Evolutionary conservation across 2,329 filamentous ascomycete species (phyloP).

Genomic region (Pseudocercospora crystallina): DNA sequence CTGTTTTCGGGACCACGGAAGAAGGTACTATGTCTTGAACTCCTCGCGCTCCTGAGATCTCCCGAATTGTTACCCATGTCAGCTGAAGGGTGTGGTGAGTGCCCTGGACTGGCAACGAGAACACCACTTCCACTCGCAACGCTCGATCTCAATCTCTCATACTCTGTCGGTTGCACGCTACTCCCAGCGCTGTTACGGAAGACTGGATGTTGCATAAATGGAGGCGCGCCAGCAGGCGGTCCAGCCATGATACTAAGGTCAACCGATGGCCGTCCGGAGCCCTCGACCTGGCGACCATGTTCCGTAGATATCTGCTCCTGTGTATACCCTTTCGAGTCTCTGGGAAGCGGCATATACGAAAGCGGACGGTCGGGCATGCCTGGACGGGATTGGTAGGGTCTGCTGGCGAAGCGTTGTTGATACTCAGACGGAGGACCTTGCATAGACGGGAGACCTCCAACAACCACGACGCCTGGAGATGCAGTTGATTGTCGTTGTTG

Average conservation of each 20-base stretch:
- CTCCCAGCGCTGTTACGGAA: slow-evolving; percentile 17
- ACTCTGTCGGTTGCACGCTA: slow-evolving; percentile 23
- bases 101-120: slow-evolving; percentile 1
- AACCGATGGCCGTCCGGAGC: slow-evolving; percentile 2
- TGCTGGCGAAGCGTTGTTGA: slow-evolving; percentile 22
- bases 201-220: slow-evolving; percentile 28
- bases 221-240: slow-evolving; percentile 24
- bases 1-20: too few species aligned
- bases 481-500: not conserved
- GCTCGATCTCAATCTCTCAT: slow-evolving; percentile 25
- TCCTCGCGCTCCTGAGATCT: too few species aligned
- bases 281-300: not conserved
- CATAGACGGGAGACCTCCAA: too few species aligned
- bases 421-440: slow-evolving; percentile 1
- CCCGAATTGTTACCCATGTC: not conserved
- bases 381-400: slow-evolving; percentile 17
- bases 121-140: slow-evolving; percentile 9
- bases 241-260: slow-evolving; percentile 26
- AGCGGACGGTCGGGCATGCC: slow-evolving; percentile 25
- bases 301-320: slow-evolving; percentile 20
- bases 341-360: slow-evolving; percentile 29
- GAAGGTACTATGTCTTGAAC: too few species aligned
- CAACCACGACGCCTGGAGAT: not conserved
- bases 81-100: slow-evolving; percentile 7
- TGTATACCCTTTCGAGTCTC: slow-evolving; percentile 22